Evolutionary conservation across 2,329 filamentous ascomycete species (phyloP), one percentile per base, ranked within the genome.

Genomic region (Aspergillus ibericus): DNA sequence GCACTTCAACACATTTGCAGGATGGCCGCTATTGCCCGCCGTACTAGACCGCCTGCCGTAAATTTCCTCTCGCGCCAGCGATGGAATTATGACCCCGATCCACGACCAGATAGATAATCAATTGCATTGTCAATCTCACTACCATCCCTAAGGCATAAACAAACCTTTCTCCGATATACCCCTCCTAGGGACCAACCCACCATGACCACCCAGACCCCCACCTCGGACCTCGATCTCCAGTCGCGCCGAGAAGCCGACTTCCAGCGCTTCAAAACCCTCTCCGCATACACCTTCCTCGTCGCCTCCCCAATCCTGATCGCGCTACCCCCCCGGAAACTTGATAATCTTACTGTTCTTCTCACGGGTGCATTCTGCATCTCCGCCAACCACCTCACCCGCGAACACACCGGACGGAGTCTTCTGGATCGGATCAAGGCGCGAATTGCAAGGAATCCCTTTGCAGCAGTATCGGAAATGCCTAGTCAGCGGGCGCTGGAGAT

Each of bases 331-430:
- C 65, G 77, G 67, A 70, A 71, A 66, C 68, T 76, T 40, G 72
- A 76, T 64, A 66, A 69, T 42, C 63, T 75, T 15, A 73, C 73
- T 29, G 70, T 74, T 55, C 74, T 77, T 27, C 72, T 75, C 0
- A 70, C 71, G 25, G 72, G 65, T 50, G 75, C 77, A 47, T 77
- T 74, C 66, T 70, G 68, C 56, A 68, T 75, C 57, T 78, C 77
- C 44, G 70, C 72, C 36, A 77, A 72, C 62, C 73, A 74, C 54
- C 61, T 76, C 49, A 75, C 72, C 46, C 70, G 69, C 64, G 73
- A 80, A 44, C 66, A 63, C 29, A 74, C 72, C n/a, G 73, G 73
- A 0, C 64, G 68, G 15, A 72, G 73, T 18, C 69, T 76, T 52
- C 22, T 74, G 13, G 73, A 75, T 18, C 72, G 72, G 1, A 61